These are phyloP conservation scores for Circinella minor DNA, from an alignment of 371 early-diverging fungal species.

Conservation along the genomic window DNA sequence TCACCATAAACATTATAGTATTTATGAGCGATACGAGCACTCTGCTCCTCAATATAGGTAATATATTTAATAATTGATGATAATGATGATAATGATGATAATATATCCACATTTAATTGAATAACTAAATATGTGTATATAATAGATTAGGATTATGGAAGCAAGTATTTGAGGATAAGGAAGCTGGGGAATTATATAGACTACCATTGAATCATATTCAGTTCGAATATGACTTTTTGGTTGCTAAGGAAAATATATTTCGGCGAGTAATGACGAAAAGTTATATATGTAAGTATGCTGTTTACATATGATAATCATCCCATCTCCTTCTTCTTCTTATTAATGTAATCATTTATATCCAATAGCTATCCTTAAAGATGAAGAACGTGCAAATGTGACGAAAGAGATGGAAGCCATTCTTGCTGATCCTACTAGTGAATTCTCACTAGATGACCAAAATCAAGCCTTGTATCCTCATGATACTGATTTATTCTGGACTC, in stretches of 20 bases:
- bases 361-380: conserved; percentile 35
- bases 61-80: too few species aligned
- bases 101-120: too few species aligned
- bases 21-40: conserved; percentile 38
- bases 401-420: conserved; percentile 30
- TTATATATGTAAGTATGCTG: conserved; percentile 18
- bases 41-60: conserved; percentile 38
- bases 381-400: conserved; percentile 23
- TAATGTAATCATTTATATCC: too few species aligned
- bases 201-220: conserved; percentile 28
- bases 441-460: conserved; percentile 16
- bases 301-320: too few species aligned
- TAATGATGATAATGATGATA: too few species aligned
- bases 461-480: conserved; percentile 36
- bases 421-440: conserved; percentile 26
- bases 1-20: conserved; percentile 11
- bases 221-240: conserved; percentile 28
- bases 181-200: conserved; percentile 27
- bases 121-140: too few species aligned
- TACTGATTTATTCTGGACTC: conserved; percentile 38
- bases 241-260: conserved; percentile 29
- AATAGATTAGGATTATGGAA: conserved; percentile 38
- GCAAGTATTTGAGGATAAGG: conserved; percentile 34
- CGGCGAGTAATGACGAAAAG: conserved; percentile 45
- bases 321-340: too few species aligned